Percentiles rank a stretch among this genome's conserved stretches.
Conservation (phyloP, 2,329 filamentous ascomycete genomes). For the Trichoderma gracile region DNA sequence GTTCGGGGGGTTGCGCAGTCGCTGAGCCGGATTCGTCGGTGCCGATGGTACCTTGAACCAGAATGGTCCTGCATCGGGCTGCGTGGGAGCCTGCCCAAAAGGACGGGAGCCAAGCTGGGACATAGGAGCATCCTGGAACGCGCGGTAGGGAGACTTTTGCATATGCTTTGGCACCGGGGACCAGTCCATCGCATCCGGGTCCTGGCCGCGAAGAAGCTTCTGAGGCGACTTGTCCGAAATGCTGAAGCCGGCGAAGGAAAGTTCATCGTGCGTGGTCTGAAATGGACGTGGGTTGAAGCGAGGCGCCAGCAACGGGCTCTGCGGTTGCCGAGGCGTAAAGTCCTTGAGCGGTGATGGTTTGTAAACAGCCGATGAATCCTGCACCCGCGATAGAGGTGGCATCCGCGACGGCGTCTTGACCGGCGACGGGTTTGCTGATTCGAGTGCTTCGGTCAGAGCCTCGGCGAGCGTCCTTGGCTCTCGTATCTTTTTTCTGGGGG, state of each 20-base stretch:
- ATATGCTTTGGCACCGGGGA: slow-evolving; percentile 51
- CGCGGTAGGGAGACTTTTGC: slow-evolving; percentile 52
- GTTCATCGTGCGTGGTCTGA: background rate
- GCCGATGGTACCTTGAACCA: slow-evolving; percentile 70
- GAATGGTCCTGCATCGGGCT: slow-evolving; percentile 55
- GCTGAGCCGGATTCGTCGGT: slow-evolving; percentile 65
- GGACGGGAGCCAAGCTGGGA: slow-evolving; percentile 43
- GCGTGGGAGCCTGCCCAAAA: slow-evolving; percentile 50
- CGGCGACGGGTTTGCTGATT: slow-evolving; percentile 30
- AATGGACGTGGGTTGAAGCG: slow-evolving; percentile 9
- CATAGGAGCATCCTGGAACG: slow-evolving; percentile 51
- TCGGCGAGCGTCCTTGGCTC: slow-evolving; percentile 49
- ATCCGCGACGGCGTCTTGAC: slow-evolving; percentile 25
- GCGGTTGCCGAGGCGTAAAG: slow-evolving; percentile 7
- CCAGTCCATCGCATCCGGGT: slow-evolving; percentile 72
- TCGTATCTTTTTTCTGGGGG: slow-evolving; percentile 32
- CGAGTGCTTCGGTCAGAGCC: slow-evolving; percentile 38
- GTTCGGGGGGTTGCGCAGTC: slow-evolving; percentile 61
- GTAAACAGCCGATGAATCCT: too few relatives aligned
- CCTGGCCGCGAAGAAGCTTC: slow-evolving; percentile 34
- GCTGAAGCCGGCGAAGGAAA: slow-evolving; percentile 23
- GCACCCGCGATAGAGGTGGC: slow-evolving; percentile 14
- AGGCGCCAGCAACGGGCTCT: slow-evolving; percentile 10
- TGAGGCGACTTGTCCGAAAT: slow-evolving; percentile 29
- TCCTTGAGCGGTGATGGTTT: slow-evolving; percentile 25